These are phyloP conservation scores for Knoxia roxburghii DNA, from an alignment of 257 asterid genomes.

Conservation along the genomic window DNA sequence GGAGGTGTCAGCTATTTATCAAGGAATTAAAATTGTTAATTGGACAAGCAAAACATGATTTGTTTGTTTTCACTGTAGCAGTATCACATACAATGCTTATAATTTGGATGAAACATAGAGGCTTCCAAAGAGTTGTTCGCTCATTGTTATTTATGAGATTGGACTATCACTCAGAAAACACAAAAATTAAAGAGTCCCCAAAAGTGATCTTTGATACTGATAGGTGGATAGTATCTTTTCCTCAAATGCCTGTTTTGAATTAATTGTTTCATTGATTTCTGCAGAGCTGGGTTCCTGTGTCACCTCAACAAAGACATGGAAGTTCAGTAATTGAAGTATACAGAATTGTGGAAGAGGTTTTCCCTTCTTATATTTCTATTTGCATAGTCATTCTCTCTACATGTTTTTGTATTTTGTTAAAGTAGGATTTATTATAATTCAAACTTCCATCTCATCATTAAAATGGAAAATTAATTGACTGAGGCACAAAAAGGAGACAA, in stretches of 20 bases:
- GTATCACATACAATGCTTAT: no score
- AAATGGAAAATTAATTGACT: constrained; percentile 2
- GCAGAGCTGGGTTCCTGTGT: constrained; percentile 79
- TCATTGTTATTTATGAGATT: background rate
- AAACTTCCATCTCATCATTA: background rate
- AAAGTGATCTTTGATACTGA: background rate
- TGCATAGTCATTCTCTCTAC: constrained; percentile 12
- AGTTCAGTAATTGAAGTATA: constrained; percentile 93
- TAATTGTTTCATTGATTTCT: constrained; percentile 23
- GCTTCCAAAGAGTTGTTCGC: background rate
- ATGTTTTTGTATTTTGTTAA: constrained; percentile 1
- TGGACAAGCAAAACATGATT: no score
- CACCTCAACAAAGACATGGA: constrained; percentile 97
- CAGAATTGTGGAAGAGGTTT: constrained; percentile 98
- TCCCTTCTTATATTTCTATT: constrained; percentile 10
- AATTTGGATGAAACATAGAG: background rate
- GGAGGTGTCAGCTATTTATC: no score
- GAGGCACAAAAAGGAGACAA: background rate
- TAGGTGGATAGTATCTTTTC: background rate
- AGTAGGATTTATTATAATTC: background rate
- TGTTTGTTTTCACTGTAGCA: no score
- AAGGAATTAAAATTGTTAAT: no score
- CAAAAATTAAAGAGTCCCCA: background rate
- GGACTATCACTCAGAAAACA: no score
- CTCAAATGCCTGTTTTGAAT: constrained; percentile 6